A percentile compares a stretch with the other conserved stretches of the same genome.
These are phyloP conservation scores for Parachaetomium inaequale DNA, from an alignment of 495 filamentous ascomycete species.

Conservation along the genomic window DNA sequence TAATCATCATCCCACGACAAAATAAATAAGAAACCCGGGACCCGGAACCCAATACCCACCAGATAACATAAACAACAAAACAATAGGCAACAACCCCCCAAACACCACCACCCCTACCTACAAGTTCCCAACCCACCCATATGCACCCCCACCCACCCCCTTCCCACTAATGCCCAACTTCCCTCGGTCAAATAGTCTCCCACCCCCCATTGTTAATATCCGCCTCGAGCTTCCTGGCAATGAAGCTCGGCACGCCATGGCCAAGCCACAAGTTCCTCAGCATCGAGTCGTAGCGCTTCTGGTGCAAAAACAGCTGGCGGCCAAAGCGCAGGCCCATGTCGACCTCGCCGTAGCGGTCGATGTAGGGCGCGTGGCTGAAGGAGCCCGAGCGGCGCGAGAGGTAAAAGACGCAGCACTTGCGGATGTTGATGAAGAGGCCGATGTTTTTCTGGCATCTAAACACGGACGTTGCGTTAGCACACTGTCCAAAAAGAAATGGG, in stretches of 20 bases:
- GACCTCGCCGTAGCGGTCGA: conserved; percentile 89
- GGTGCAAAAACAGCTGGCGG: conserved; percentile 86
- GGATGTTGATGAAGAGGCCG: conserved; percentile 91
- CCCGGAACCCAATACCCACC: background rate
- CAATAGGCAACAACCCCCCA: no score
- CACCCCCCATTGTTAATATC: conserved; percentile 96
- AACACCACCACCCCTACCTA: background rate
- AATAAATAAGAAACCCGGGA: background rate
- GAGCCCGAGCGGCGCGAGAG: conserved; percentile 76
- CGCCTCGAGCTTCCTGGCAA: conserved; percentile 82
- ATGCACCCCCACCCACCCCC: background rate
- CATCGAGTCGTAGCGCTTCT: conserved; percentile 86
- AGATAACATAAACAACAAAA: background rate
- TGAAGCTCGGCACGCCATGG: conserved; percentile 81
- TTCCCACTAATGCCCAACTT: background rate
- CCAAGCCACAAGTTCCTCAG: conserved; percentile 82
- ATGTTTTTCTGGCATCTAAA: conserved; percentile 80
- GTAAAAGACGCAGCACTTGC: conserved; percentile 88
- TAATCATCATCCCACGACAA: background rate
- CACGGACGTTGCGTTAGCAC: conserved; percentile 14
- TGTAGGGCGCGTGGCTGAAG: conserved; percentile 83
- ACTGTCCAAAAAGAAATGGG: background rate
- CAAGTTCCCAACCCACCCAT: background rate
- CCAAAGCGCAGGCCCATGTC: conserved; percentile 77
- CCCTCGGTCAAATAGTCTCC: conserved; percentile 61